Percentiles rank a stretch among this genome's conserved stretches.
These are phyloP conservation scores for Crithidia acanthocephali DNA, from an alignment of 208 protist genomes.

Conservation along the genomic window DNA sequence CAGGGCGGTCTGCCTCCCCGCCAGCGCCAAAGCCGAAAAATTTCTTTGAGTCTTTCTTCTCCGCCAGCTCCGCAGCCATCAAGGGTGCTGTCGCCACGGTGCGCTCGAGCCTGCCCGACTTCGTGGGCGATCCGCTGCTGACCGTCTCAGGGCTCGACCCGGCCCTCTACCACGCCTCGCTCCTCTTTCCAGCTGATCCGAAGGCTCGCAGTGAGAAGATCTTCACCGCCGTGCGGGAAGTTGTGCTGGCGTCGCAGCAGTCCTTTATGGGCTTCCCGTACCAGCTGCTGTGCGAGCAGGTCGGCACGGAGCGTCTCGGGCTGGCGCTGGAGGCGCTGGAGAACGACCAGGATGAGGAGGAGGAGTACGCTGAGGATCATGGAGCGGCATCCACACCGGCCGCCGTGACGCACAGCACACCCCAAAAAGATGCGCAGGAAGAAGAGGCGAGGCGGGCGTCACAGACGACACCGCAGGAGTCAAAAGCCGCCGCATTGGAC, in stretches of 20 bases:
- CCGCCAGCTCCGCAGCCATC: conserved; percentile 28
- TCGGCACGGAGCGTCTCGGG: conserved; percentile 46
- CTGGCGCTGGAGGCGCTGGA: conserved; percentile 45
- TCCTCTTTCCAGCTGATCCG: conserved; percentile 41
- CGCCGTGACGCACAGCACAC: background rate
- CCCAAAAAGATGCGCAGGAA: background rate
- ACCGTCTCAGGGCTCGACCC: conserved; percentile 28
- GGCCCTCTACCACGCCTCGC: conserved; percentile 26
- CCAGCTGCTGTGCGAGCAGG: conserved; percentile 65
- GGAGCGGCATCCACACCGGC: background rate
- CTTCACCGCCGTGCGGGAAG: conserved; percentile 52
- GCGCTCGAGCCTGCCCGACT: conserved; percentile 36
- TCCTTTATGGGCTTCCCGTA: conserved; percentile 76
- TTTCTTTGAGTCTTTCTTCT: conserved; percentile 38
- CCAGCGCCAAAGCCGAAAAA: conserved; percentile 5
- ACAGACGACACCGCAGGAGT: background rate
- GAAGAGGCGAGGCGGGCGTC: background rate
- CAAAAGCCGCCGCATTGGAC: background rate
- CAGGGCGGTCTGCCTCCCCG: background rate
- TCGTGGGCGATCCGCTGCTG: conserved; percentile 42
- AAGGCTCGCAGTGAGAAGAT: conserved; percentile 39
- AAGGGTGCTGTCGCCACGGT: conserved; percentile 32
- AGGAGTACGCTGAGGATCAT: conserved; percentile 18
- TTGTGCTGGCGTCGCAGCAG: conserved; percentile 65
- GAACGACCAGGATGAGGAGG: conserved; percentile 22